Base-by-base conservation (phyloP, 2,329 filamentous ascomycete species). In the Pseudocercospora musae region DNA sequence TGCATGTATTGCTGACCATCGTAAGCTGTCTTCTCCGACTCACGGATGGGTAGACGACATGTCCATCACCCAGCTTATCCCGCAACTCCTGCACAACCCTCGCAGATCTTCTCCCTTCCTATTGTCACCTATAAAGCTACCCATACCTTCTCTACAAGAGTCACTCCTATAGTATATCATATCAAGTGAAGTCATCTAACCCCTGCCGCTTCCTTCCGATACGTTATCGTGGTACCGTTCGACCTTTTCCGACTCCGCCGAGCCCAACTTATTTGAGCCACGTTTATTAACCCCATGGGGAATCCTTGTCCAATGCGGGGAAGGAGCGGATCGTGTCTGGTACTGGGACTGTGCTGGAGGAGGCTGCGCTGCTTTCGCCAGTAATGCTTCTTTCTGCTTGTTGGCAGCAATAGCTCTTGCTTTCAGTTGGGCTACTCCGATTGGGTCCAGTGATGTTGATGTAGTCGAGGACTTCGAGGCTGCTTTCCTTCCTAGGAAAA, bases 401-500 rank as follows among this genome's bases (percentile, higher is more conserved):
- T 48, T 48, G 18, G 44, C 44, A 10, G 48, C 33, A n/a, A 58
- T 11, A 37, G 55, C 55, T 53, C 57, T 62, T 5, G 55, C 55
- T 62, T 58, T 62, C 18, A 58, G 11, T 37, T 56, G 54, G 10
- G 60, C 49, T 13, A 50, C 57, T 11, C 48, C 55, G 37, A 62
- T 58, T 40, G 49, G 49, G 46, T 62, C 37, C 10, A 58, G 46
- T 3, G 33, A 31, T 7, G 49, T 44, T 33, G 42, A 27, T 21
- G 48, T 33, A 33, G 52, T 27, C 8, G 49, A n/a, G 2, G 58
- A 5, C 2, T 20, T 57, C 4, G 31, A 18, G 23, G 37, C 58
- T 25, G 55, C 46, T 58, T 48, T 62, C 15, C 60, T 55, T 9
- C 60, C 55, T 10, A 62, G 49, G 10, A 62, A 10, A 48, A 54